Base-by-base conservation (phyloP, 257 asterid species). In the Penstemon eatonii region DNA sequence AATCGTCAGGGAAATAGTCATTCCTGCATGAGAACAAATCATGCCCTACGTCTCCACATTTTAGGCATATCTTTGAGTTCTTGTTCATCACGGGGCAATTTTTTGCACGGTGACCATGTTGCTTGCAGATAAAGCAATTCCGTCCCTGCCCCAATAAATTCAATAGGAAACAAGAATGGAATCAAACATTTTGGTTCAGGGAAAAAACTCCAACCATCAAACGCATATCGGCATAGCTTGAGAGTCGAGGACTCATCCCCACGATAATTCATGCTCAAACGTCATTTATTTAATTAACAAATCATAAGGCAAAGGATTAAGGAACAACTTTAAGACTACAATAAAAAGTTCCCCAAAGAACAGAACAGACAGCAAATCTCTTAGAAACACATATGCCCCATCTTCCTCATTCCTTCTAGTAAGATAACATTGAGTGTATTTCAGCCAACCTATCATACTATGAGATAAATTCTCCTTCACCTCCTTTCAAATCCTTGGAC, bases 21-120 rank as follows among this genome's bases (percentile, higher is more conserved):
- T 79, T 87, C 76, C 79, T 75, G 83, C 99, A 93, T 8, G 89
- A 74, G 66, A 89, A 87, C 89, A 93, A 81, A 8, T 88, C 96
- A 80, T 90, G 99, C 47, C 96, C 99, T 41, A 73, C 49, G 66
- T 87, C 92, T 71, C 97, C 99, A 80, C 99, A 90, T 79, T 79
- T 93, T 56, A 93, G 73, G 76, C 99, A 93, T 18, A 84, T 67
- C 77, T 79, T 88, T 42, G 85, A 80, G 73, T 49, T 78, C 33
- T 25, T 78, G 78, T 60, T 56, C 72, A 76, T 90, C 42, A 82
- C 96, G 10, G 89, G 91, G 72, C 99, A 93, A 76, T 93, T 95
- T 76, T 87, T 93, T 36, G 99, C 97, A 42, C 90, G 95, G 78
- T 93, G 99, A 65, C 96, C 96, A 39, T 85, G 88, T 73, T 79